Evolutionary conservation across 148 eudicot species (phyloP), one percentile per base, ranked within the genome.

Genomic region (Chenopodium quinoa): DNA sequence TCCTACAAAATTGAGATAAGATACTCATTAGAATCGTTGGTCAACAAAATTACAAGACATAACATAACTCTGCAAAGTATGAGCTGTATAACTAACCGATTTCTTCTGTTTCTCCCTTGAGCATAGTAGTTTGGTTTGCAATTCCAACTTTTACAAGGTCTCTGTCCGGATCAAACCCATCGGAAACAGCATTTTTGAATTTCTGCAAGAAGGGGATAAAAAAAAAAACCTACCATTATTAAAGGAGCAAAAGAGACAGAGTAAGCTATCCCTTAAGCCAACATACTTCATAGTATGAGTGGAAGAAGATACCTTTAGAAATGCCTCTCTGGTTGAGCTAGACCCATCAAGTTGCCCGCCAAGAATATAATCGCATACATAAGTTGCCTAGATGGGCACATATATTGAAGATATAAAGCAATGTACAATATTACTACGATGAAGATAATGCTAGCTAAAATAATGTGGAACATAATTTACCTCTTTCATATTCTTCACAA

Each of bases 91-190:
- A 86, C 98, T 34, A 23, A 94, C 99, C 99, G 77, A 97, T 97
- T 80, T 97, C 99, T 85, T 97, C 99, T 34, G 99, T 97, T 88
- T 97, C 99, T 77, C 98, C 97, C 93, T 94, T 97, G 78, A 97
- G 93, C 99, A 97, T 97, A 12, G 98, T 97, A 78, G 99, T 94
- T 85, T 97, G 99, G 82, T 97, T 97, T 56, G 99, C 99, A 72
- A 97, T 93, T 71, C 99, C 99, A 85, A 85, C 87, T 90, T 91
- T 97, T 58, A 78, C 73, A 72, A 97, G 94, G 86, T 97, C 97
- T 78, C 52, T 86, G 88, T 97, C 98, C 7, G 99, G 99, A 87
- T 97, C 99, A 85, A 97, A 97, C 56, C 98, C 99, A 62, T 90
- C 52, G 11, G 99, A 97, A 68, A 90, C 86, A 46, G 99, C 98